Evolutionary conservation across 306 rosid species (phyloP), one percentile per base, ranked within the genome.

Genomic region (Luffa acutangula): DNA sequence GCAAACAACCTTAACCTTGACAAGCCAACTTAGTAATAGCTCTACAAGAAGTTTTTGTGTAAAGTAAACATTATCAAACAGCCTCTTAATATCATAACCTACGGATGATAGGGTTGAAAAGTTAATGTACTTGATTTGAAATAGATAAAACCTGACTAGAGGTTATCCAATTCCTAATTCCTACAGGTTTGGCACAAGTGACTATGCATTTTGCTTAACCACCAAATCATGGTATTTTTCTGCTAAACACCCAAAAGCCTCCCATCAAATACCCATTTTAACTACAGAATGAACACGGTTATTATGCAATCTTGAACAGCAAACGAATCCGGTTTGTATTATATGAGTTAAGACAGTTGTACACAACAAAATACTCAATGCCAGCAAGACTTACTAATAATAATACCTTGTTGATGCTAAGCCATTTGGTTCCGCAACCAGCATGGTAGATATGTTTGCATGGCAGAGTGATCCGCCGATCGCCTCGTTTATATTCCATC

Each of bases 401-500:
- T 25, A 59, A 39, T 85, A 84, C 98, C 97, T 95, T 95, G 78
- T 95, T 95, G 86, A 95, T 90, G 92, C 95, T 92, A 76, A 95
- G 98, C 98, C 98, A 95, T 85, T 77, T 91, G 85, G 85, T 87
- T 57, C 92, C 99, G 54, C 99, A 93, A 78, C 85, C 84, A 63
- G 89, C 87, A 81, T 93, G 99, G 83, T 96, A 96, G 74, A 87
- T 72, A 65, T 96, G 99, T 78, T 96, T 96, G 90, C 99, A 96
- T 0, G 97, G 99, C 64, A 96, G 88, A 76, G 97, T 90, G 78
- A 96, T 86, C 83, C 88, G 87, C 43, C 86, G 88, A 63, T 96
- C 94, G 42, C 96, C 96, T 84, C 97, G 88, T 84, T 85, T 91
- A 80, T 96, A 96, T 82, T 96, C 99, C 98, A 91, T 93, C 83